These are phyloP conservation scores for Cladosporium cucumerinum DNA, from an alignment of 2,329 filamentous ascomycete species.

Conservation along the genomic window DNA sequence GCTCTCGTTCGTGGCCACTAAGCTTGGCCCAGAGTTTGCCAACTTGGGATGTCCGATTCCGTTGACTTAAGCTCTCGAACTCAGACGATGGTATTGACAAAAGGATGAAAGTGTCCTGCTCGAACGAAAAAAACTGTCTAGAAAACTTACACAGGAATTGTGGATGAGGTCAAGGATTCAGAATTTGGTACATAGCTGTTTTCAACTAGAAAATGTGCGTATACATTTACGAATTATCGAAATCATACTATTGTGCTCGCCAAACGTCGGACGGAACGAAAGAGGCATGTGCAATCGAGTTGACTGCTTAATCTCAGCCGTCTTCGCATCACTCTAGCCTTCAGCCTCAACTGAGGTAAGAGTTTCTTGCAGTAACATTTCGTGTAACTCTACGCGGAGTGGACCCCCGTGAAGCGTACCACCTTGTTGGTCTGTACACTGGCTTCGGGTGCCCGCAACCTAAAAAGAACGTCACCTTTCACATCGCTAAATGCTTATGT, in stretches of 20 bases:
- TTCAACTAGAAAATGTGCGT: neutral
- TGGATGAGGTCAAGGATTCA: neutral
- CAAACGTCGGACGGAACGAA: neutral
- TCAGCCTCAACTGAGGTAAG: too few species aligned
- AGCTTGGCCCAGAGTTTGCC: slow-evolving; percentile 31
- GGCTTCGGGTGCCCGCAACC: neutral
- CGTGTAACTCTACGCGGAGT: neutral
- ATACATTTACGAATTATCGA: neutral
- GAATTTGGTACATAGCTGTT: neutral
- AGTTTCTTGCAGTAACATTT: neutral
- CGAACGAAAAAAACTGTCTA: neutral
- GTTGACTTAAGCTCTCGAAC: slow-evolving; percentile 7
- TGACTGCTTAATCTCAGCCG: too few species aligned
- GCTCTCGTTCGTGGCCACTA: slow-evolving; percentile 32
- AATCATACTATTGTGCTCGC: neutral
- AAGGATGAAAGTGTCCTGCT: neutral
- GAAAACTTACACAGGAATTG: too few species aligned
- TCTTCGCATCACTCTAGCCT: too few species aligned
- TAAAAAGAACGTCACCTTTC: neutral
- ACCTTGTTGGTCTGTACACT: neutral
- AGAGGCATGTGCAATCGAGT: neutral
- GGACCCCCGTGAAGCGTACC: neutral
- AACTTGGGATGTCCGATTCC: slow-evolving; percentile 40
- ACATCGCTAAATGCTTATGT: neutral
- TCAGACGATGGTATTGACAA: neutral